Conservation (phyloP, 129 eudicot genomes). For the Pittosporum tobira region DNA sequence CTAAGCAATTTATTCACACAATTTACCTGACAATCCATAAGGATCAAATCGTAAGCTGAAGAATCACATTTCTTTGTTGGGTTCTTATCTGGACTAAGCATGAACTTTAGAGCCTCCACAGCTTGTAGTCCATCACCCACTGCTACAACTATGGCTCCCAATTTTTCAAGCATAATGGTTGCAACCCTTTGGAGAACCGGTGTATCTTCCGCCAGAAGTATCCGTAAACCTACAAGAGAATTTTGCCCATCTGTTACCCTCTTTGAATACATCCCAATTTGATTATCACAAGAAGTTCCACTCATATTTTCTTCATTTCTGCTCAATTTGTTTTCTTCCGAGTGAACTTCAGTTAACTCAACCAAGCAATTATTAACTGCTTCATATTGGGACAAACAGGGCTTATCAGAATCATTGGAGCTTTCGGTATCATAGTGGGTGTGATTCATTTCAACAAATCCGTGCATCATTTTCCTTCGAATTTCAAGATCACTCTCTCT, state of each 20-base stretch:
- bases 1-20: not conserved
- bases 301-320: constrained; percentile 15
- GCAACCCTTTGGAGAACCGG: constrained; percentile 90
- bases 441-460: constrained; percentile 50
- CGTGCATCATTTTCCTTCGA: constrained; percentile 30
- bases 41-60: constrained; percentile 59
- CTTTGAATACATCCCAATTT: constrained; percentile 12
- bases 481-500: constrained; percentile 35
- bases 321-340: constrained; percentile 24
- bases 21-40: constrained; percentile 95
- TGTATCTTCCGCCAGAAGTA: constrained; percentile 86
- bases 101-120: constrained; percentile 54
- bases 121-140: constrained; percentile 92
- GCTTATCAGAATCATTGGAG: constrained; percentile 49
- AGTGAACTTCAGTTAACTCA: constrained; percentile 32
- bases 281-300: constrained; percentile 18
- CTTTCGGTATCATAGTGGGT: constrained; percentile 42
- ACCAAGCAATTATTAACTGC: constrained; percentile 35
- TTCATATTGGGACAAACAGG: constrained; percentile 18
- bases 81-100: constrained; percentile 21
- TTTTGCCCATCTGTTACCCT: constrained; percentile 31
- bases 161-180: constrained; percentile 84
- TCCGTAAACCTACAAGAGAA: constrained; percentile 54
- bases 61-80: constrained; percentile 13
- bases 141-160: constrained; percentile 65